Percentiles rank a stretch among this genome's conserved stretches.
These are phyloP conservation scores for Amanita inopinata DNA, from an alignment of 768 basidiomycete genomes.

Conservation along the genomic window DNA sequence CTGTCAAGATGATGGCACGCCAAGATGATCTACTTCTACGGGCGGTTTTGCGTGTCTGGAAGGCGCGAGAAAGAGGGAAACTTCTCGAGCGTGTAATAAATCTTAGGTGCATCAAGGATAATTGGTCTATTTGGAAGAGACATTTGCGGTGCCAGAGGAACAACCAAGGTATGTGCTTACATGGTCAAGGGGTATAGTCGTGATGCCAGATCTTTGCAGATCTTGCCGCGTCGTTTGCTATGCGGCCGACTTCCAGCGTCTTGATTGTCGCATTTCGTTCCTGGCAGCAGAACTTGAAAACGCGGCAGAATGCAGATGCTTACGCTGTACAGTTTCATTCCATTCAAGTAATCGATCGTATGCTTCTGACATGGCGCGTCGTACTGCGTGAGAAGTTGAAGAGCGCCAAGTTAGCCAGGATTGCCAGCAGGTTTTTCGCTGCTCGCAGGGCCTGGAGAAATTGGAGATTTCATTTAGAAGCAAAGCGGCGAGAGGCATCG, in stretches of 20 bases:
- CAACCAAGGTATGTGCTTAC: slow-evolving; percentile 34
- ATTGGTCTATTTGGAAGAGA: slow-evolving; percentile 42
- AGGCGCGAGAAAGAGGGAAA: slow-evolving; percentile 52
- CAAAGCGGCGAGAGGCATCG: slow-evolving; percentile 33
- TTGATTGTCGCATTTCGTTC: slow-evolving; percentile 26
- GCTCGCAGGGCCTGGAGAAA: slow-evolving; percentile 35
- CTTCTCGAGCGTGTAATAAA: slow-evolving; percentile 45
- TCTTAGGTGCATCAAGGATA: slow-evolving; percentile 32
- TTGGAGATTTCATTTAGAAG: slow-evolving; percentile 39
- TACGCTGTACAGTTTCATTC: slow-evolving; percentile 44
- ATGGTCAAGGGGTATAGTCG: not conserved
- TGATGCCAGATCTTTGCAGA: slow-evolving; percentile 21
- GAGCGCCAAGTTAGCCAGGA: slow-evolving; percentile 42
- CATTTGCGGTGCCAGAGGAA: slow-evolving; percentile 28
- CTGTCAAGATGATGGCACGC: slow-evolving; percentile 42
- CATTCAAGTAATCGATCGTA: slow-evolving; percentile 26
- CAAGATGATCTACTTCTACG: slow-evolving; percentile 50
- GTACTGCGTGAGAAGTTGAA: slow-evolving; percentile 40
- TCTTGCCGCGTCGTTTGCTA: slow-evolving; percentile 38
- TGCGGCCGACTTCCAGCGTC: slow-evolving; percentile 31
- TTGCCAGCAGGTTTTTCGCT: slow-evolving; percentile 42
- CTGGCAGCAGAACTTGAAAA: slow-evolving; percentile 35
- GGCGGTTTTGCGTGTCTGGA: slow-evolving; percentile 57
- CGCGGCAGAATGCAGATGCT: slow-evolving; percentile 35
- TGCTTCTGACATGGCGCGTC: slow-evolving; percentile 47